Evolutionary conservation across 2,329 filamentous ascomycete species (phyloP), one percentile per base, ranked within the genome.

Genomic region (Fusarium sacchari): DNA sequence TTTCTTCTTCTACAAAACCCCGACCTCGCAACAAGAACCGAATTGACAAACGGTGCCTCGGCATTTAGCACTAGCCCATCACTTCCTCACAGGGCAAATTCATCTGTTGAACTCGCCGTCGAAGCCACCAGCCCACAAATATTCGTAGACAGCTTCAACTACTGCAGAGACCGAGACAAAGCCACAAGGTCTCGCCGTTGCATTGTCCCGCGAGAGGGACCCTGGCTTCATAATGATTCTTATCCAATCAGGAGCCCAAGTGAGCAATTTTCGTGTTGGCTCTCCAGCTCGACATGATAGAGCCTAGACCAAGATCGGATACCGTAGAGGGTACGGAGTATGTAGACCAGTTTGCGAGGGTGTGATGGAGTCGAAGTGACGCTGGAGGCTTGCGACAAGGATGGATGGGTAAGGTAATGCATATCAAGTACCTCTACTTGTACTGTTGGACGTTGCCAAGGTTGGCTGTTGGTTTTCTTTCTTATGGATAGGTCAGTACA

Each of bases 151-250:
- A 36, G 43, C 30, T 46, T 53, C 39, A 56, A 67, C 55, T 61
- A 49, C 24, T 36, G 28, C 56, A 57, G 26, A 61, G 66, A 69
- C 64, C 60, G 57, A 60, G 37, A 12, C 59, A 73, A 73, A 62
- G 67, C 67, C 71, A 72, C 71, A 72, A 44, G 53, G 28, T 49
- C 59, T 64, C 52, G 40, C 71, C 52, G 71, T 65, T 72, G 43
- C 52, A 61, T 36, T 46, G 43, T 56, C 24, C 36, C 64, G 36
- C 37, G 14, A 49, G 55, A 49, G 58, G 50, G 53, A 39, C 32
- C 36, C 59, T 32, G 40, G 49, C 56, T 44, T 69, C 39, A 32
- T 34, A 37, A 32, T n/a, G 37, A 39, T 18, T 49, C 42, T 44
- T 44, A 50, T 15, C 63, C 60, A 68, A 60, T 62, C 50, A 60